These are phyloP conservation scores for Hanseniaspora lindneri DNA, from an alignment of 805 yeast genomes.

Conservation along the genomic window DNA sequence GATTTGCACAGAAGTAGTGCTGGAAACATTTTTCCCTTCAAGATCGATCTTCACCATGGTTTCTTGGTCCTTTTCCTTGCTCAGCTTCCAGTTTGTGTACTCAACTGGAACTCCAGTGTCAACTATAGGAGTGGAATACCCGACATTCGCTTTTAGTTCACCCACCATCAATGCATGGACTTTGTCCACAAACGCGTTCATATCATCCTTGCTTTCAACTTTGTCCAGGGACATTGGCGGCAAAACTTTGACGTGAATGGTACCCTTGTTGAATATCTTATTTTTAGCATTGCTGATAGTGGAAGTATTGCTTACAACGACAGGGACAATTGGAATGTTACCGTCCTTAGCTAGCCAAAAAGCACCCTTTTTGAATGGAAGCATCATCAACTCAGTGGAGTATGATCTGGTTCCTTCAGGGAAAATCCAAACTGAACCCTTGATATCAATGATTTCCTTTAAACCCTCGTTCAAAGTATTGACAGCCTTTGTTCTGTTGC, in stretches of 20 bases:
- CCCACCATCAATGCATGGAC: slow-evolving; percentile 47
- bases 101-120: slow-evolving; percentile 27
- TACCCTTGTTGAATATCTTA: slow-evolving; percentile 63
- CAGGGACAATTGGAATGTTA: slow-evolving; percentile 76
- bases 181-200: slow-evolving; percentile 45
- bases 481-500: slow-evolving; percentile 62
- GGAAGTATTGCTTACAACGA: slow-evolving; percentile 78
- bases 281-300: slow-evolving; percentile 50
- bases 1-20: neutral
- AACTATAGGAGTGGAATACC: slow-evolving; percentile 30
- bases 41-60: slow-evolving; percentile 14
- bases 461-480: slow-evolving; percentile 63
- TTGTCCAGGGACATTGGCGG: slow-evolving; percentile 68
- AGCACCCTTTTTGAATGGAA: slow-evolving; percentile 94
- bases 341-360: slow-evolving; percentile 95
- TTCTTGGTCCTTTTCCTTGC: no score
- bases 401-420: slow-evolving; percentile 97
- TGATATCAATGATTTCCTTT: slow-evolving; percentile 43
- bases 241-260: slow-evolving; percentile 63
- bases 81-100: slow-evolving; percentile 16
- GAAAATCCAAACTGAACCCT: slow-evolving; percentile 75
- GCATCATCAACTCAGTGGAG: slow-evolving; percentile 49
- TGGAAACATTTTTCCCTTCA: neutral
- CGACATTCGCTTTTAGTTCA: slow-evolving; percentile 28
- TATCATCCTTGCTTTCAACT: slow-evolving; percentile 52